Percentiles rank a stretch among this genome's conserved stretches.
These are phyloP conservation scores for Abrus precatorius DNA, from an alignment of 306 rosid species.

Conservation along the genomic window DNA sequence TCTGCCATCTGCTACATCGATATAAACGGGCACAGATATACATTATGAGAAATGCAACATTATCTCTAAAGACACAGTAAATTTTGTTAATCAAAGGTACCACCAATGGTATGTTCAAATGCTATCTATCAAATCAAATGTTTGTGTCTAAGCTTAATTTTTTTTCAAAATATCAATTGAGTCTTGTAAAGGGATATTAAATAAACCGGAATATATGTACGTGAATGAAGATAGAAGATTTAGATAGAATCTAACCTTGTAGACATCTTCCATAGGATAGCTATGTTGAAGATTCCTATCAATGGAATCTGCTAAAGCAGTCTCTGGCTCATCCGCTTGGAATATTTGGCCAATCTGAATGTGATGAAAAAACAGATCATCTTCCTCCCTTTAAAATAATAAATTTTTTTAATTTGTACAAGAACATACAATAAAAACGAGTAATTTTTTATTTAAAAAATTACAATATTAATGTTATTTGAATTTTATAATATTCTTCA, in stretches of 20 bases:
- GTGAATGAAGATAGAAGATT: not conserved
- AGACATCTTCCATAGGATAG: constrained; percentile 64
- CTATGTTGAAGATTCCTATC: constrained; percentile 69
- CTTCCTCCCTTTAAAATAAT: not conserved
- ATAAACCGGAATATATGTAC: not conserved
- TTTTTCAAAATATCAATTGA: not conserved
- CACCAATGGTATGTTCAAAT: not conserved
- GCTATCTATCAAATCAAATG: not conserved
- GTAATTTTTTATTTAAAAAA: too few species aligned
- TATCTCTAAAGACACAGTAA: not conserved
- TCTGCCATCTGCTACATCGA: constrained; percentile 66
- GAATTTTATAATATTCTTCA: too few species aligned
- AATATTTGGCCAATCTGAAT: constrained; percentile 69
- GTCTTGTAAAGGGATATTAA: not conserved
- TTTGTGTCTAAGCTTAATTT: not conserved
- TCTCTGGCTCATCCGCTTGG: constrained; percentile 59
- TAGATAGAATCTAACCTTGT: constrained; percentile 57
- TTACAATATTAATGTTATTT: too few species aligned
- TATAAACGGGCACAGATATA: not conserved
- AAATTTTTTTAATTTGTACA: too few species aligned
- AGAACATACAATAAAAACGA: too few species aligned
- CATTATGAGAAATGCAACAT: not conserved
- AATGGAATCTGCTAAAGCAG: constrained; percentile 61
- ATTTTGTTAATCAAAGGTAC: not conserved
- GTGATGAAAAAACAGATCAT: constrained; percentile 36